A percentile compares a stretch with the other conserved stretches of the same genome.
phyloP scores from a whole-genome alignment of 257 asterid species.

The Datura wrightii region DNA sequence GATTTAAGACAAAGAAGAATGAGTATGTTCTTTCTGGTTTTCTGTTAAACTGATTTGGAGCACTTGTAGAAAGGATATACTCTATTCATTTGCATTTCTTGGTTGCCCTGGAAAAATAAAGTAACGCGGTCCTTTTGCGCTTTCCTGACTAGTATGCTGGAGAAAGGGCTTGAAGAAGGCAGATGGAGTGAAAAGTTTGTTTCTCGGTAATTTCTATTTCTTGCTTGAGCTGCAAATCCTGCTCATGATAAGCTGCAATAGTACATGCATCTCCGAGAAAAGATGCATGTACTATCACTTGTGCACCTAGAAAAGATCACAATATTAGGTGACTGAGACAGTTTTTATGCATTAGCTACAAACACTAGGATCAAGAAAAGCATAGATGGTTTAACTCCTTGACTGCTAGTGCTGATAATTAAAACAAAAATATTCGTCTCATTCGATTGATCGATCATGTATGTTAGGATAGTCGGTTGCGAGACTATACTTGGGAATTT shows the following conservation, averaged over 20 bases:
- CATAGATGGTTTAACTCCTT: neutral
- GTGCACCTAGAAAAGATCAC: neutral
- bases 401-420: neutral
- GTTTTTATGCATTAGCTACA: neutral
- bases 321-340: too few relatives aligned
- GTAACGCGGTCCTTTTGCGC: neutral
- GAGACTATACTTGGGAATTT: neutral
- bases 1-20: conserved; percentile 80
- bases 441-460: too few relatives aligned
- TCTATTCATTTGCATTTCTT: neutral
- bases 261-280: neutral
- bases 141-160: conserved; percentile 70
- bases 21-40: conserved; percentile 56
- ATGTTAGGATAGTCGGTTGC: neutral
- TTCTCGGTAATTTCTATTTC: conserved; percentile 63
- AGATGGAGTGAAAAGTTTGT: conserved; percentile 86
- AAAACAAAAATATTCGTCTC: neutral
- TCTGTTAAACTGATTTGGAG: conserved; percentile 11
- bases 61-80: neutral
- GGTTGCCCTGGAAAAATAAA: neutral
- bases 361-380: neutral
- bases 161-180: conserved; percentile 84
- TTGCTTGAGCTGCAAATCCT: neutral
- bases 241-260: neutral
- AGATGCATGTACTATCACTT: neutral